A percentile compares a stretch with the other conserved stretches of the same genome.
Conservation (phyloP, 129 eudicot genomes). For the Lactuca sativa region DNA sequence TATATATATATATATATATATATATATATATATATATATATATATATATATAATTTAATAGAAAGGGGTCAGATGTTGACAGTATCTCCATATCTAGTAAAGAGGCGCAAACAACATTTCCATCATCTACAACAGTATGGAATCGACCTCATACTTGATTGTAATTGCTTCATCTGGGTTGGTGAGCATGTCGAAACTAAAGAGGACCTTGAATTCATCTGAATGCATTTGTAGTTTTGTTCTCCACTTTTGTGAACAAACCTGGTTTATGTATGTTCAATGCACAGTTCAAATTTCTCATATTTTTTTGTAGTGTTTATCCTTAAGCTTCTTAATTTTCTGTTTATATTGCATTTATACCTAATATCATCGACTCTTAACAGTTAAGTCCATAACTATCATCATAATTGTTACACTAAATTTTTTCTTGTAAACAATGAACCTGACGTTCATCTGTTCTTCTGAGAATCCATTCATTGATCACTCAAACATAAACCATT, state of each 20-base stretch:
- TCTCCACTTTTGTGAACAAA: too few relatives aligned
- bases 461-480: too few relatives aligned
- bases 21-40: too few relatives aligned
- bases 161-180: conserved; percentile 91
- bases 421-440: too few relatives aligned
- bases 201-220: conserved; percentile 30
- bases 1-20: too few relatives aligned
- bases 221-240: too few relatives aligned
- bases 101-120: conserved; percentile 84
- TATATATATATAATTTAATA: too few relatives aligned
- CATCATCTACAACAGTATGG: conserved; percentile 66
- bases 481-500: too few relatives aligned
- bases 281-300: too few relatives aligned
- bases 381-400: too few relatives aligned
- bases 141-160: conserved; percentile 76
- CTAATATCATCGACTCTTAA: not conserved
- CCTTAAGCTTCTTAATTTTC: not conserved
- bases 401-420: too few relatives aligned
- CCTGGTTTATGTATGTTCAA: not conserved
- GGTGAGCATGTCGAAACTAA: conserved; percentile 76
- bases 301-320: not conserved
- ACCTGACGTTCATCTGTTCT: too few relatives aligned
- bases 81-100: conserved; percentile 74
- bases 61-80: conserved; percentile 81
- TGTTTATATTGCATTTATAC: not conserved